Evolutionary conservation across 164 flowering plant genomes (phyloP), one percentile per base, ranked within the genome.

Genomic region (Cinnamomum micranthum): DNA sequence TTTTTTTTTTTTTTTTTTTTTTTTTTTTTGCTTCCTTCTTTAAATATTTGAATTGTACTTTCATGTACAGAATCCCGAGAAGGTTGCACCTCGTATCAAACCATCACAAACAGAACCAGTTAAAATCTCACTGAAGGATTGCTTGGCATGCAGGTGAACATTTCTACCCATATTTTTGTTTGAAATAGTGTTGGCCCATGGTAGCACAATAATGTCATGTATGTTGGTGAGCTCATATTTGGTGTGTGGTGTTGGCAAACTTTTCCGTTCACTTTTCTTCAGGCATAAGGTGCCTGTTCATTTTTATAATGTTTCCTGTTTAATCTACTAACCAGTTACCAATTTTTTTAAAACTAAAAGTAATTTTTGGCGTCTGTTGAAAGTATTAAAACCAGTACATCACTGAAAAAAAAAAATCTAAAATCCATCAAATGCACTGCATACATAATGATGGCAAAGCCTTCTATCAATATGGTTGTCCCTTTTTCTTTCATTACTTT

Each of bases 101-200:
- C 84, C 82, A 75, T 71, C 78, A 80, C 78, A 78, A 55, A 66
- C 81, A 4, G 95, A 91, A 73, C 91, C 97, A 11, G 97, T 95
- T 6, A 95, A 92, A 82, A 92, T 95, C 52, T 92, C 97, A 7
- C 87, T 95, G 68, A 94, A 92, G 81, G 98, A 95, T 74, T 95
- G 97, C 84, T 85, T 95, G 74, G 99, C 99, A 12, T 95, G 99
- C 97, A 95, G 99, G 98, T 92, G 71, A 25, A 6, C 23, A 15
- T 24, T 68, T 35, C 17, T 28, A 31, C 51, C 70, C 47, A 14
- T 60, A 0, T 17, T 28, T 60, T n/a, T 28, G 6, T 6, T 35
- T 3, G 10, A 59, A 60, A 31, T 72, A 59, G n/a, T 15, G 27
- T 11, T 59, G 33, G n/a, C 47, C 9, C 47, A 13, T 33, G 50